phyloP scores from a whole-genome alignment of 306 rosid genomes.

The Gleditsia sinensis region DNA sequence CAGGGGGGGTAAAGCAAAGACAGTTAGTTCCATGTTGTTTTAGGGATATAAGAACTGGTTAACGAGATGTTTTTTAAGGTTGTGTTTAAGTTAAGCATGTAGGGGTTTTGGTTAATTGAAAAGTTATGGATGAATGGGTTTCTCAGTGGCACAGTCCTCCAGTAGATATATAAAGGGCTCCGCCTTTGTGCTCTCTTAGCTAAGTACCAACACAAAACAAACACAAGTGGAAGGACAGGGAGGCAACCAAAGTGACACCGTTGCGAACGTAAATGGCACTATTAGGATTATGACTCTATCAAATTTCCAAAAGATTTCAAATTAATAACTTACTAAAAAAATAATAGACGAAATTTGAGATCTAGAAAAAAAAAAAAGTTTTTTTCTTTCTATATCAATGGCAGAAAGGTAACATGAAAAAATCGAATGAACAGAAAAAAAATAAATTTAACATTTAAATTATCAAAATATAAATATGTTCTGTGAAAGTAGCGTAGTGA shows the following conservation, averaged over 20 bases:
- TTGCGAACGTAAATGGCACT: slow-evolving; percentile 32
- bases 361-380: neutral
- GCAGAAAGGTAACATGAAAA: neutral
- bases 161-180: slow-evolving; percentile 33
- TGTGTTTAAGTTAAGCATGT: neutral
- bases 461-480: neutral
- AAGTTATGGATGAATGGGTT: slow-evolving; percentile 24
- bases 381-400: no score
- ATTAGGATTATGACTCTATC: slow-evolving; percentile 20
- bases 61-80: neutral
- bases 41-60: no score
- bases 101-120: slow-evolving; percentile 25
- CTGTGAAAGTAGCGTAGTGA: neutral
- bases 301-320: no score
- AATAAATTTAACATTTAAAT: neutral
- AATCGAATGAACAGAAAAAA: no score
- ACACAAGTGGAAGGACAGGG: slow-evolving; percentile 30
- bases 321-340: no score
- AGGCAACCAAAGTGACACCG: slow-evolving; percentile 15
- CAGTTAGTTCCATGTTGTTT: no score
- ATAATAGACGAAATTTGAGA: no score
- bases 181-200: slow-evolving; percentile 33
- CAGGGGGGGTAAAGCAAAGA: no score
- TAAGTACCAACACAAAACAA: slow-evolving; percentile 31
- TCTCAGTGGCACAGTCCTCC: slow-evolving; percentile 23